Evolutionary conservation across 1,284 basidiomycete genomes (phyloP).

Genomic region (Megacollybia platyphylla): DNA sequence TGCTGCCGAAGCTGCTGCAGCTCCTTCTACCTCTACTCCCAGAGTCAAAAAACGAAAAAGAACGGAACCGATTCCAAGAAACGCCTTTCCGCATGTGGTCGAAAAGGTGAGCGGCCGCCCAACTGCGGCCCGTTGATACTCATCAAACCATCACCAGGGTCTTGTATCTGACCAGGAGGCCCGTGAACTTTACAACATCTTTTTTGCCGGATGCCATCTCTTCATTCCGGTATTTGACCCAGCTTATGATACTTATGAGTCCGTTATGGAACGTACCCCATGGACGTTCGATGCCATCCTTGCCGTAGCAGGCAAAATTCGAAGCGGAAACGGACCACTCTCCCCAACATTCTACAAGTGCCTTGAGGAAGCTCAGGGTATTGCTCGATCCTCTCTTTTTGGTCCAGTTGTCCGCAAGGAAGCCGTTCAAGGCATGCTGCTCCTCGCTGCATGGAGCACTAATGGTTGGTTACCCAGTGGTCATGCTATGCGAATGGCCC

Average conservation of each 20-base stretch:
- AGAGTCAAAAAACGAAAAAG: slow-evolving; percentile 81
- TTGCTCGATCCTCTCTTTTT: slow-evolving; percentile 85
- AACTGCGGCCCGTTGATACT: slow-evolving; percentile 3
- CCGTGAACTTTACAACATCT: slow-evolving; percentile 75
- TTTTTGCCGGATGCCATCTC: slow-evolving; percentile 90
- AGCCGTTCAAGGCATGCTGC: slow-evolving; percentile 88
- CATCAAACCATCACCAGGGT: slow-evolving; percentile 31
- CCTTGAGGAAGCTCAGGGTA: slow-evolving; percentile 88
- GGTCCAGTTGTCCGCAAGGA: slow-evolving; percentile 88
- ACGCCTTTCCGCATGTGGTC: slow-evolving; percentile 73
- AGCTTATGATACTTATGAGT: slow-evolving; percentile 82
- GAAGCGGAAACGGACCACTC: slow-evolving; percentile 78
- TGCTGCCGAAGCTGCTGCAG: slow-evolving; percentile 82
- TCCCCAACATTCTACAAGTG: slow-evolving; percentile 81
- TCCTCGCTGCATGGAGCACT: slow-evolving; percentile 87
- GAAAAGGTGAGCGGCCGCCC: slow-evolving; percentile 44
- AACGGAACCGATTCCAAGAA: slow-evolving; percentile 77
- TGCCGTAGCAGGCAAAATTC: slow-evolving; percentile 83
- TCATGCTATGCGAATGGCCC: slow-evolving; percentile 88
- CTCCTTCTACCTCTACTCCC: slow-evolving; percentile 46
- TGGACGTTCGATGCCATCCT: slow-evolving; percentile 90
- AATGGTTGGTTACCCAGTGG: slow-evolving; percentile 90
- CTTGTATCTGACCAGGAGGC: slow-evolving; percentile 68
- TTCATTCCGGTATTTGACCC: slow-evolving; percentile 92
- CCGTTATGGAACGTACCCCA: slow-evolving; percentile 78